These are phyloP conservation scores for Malassezia globosa DNA, from an alignment of 1,284 basidiomycete genomes.

Conservation along the genomic window DNA sequence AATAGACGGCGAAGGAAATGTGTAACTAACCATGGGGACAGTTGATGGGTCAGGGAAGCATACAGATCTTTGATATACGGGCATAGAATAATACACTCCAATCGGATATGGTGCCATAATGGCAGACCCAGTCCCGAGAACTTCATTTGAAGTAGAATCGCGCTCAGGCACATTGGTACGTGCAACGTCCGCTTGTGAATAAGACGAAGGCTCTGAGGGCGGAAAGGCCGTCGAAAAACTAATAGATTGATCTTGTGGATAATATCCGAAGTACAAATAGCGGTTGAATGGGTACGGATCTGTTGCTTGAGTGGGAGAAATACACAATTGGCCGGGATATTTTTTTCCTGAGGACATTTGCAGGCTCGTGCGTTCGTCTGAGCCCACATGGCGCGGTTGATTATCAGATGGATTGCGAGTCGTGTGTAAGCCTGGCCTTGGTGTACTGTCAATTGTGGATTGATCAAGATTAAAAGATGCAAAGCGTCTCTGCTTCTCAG, in stretches of 20 bases:
- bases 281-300: neutral
- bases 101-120: neutral
- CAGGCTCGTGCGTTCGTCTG: no score
- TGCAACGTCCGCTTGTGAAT: neutral
- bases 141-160: no score
- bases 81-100: slow-evolving; percentile 4
- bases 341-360: no score
- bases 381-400: no score
- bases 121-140: no score
- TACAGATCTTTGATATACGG: slow-evolving; percentile 3
- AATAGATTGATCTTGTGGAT: neutral
- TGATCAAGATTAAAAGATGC: no score
- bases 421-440: no score
- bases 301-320: neutral
- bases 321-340: no score
- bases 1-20: neutral
- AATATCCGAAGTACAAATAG: slow-evolving; percentile 5
- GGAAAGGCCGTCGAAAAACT: neutral
- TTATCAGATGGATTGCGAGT: no score
- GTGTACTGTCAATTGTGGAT: no score
- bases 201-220: neutral
- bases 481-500: no score
- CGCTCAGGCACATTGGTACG: no score
- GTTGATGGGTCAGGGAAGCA: neutral
- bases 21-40: neutral